Evolutionary conservation across 257 asterid genomes (phyloP).

Genomic region (Gentiana straminea): DNA sequence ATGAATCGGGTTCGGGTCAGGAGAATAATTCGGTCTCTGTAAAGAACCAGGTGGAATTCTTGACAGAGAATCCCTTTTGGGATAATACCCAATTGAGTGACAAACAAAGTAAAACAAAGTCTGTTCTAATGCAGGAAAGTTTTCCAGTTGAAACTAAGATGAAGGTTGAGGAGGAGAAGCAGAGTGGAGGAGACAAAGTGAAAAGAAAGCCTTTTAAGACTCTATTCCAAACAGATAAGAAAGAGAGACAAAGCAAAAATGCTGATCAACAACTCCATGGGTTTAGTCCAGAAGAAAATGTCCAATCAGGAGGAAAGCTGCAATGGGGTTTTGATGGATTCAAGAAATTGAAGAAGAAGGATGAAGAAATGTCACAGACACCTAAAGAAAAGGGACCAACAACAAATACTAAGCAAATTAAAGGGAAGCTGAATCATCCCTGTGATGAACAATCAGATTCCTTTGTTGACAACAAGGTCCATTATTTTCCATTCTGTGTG

Average conservation of each 20-base stretch:
- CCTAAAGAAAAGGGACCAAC: conserved; percentile 28
- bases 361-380: conserved; percentile 44
- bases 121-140: conserved; percentile 39
- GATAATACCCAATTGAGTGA: conserved; percentile 13
- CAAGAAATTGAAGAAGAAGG: conserved; percentile 71
- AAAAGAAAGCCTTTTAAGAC: conserved; percentile 32
- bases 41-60: conserved; percentile 24
- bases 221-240: conserved; percentile 26
- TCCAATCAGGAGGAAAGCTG: conserved; percentile 29
- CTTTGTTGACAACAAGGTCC: too few species aligned
- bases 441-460: conserved; percentile 30
- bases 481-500: conserved; percentile 75
- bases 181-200: conserved; percentile 22
- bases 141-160: conserved; percentile 17
- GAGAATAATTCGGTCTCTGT: conserved; percentile 13
- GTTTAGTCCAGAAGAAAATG: conserved; percentile 20
- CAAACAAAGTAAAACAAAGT: conserved; percentile 23
- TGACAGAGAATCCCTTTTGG: conserved; percentile 61
- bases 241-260: conserved; percentile 8
- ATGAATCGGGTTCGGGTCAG: conserved; percentile 5
- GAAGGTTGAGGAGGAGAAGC: conserved; percentile 10
- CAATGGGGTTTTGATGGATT: conserved; percentile 63
- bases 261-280: conserved; percentile 6
- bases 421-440: conserved; percentile 38
- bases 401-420: too few species aligned